Conservation (phyloP, 805 yeast species). For the Candida multigemmis region DNA sequence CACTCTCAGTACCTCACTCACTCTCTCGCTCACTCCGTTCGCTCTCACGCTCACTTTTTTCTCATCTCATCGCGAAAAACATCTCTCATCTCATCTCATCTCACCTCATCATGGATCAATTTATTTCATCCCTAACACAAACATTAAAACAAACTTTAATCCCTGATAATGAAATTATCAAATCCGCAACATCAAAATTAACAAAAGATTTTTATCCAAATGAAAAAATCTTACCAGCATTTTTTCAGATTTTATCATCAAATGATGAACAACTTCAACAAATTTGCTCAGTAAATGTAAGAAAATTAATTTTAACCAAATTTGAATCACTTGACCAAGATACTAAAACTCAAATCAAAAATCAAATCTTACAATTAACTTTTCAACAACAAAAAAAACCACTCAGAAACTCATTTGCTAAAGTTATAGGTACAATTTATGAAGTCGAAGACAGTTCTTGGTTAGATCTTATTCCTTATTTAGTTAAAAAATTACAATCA, state of each 20-base stretch:
- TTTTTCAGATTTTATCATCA: constrained; percentile 68
- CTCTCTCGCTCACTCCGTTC: too few species aligned
- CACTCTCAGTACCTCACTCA: too few species aligned
- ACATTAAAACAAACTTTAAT: constrained; percentile 70
- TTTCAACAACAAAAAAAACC: constrained; percentile 55
- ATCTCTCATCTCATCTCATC: too few species aligned
- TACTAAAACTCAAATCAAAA: constrained; percentile 53
- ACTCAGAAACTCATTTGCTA: constrained; percentile 82
- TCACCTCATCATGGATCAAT: constrained; percentile 86
- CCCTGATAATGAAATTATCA: constrained; percentile 76
- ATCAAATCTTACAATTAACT: constrained; percentile 59
- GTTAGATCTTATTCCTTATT: constrained; percentile 66
- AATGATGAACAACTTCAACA: constrained; percentile 69
- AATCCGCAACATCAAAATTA: constrained; percentile 70
- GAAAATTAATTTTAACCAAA: constrained; percentile 65
- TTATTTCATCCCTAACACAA: constrained; percentile 61
- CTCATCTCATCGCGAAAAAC: too few species aligned
- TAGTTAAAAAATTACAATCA: constrained; percentile 50
- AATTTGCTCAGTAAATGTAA: constrained; percentile 93
- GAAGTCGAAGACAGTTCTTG: constrained; percentile 60
- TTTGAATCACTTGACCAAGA: constrained; percentile 53
- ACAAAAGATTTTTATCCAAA: constrained; percentile 66
- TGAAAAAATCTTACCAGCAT: constrained; percentile 67
- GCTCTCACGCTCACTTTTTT: too few species aligned
- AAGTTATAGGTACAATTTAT: constrained; percentile 83